Evolutionary conservation across 1,284 basidiomycete genomes (phyloP), one percentile per base, ranked within the genome.

Genomic region (Agroathelia rolfsii): DNA sequence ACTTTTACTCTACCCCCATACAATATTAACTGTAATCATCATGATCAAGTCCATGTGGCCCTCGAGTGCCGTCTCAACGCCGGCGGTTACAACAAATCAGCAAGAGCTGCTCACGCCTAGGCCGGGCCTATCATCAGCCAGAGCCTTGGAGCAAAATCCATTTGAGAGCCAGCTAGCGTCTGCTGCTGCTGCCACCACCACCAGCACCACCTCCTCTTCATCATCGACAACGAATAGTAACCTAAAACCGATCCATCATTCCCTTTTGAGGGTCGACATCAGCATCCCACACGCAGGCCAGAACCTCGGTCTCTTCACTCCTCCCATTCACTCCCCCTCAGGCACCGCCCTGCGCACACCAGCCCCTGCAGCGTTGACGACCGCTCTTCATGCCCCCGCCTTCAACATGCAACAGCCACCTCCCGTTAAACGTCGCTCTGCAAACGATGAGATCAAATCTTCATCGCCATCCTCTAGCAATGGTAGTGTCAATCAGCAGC

Each of bases 301-400:
- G 42, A 50, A 41, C 32, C 51, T 49, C 44, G 56, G 58, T 44
- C 4, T n/a, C 13, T 29, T 53, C 41, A 56, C 52, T 35, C 45
- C 51, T 41, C 52, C 45, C 25, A 19, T 30, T 18, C 30, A 26
- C 11, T 35, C 23, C 46, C 47, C 50, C 35, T 45, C 46, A 9
- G 43, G 53, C 36, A 31, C 52, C 52, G 44, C 61, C 50, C 55
- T 58, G 43, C 50, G 59, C 53, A 48, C 63, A 48, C 46, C 58
- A 43, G 51, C 59, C 54, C 31, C 50, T 40, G 41, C 48, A 41
- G 42, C 47, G 45, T 67, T 68, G 53, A 59, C 64, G 45, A 59
- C 72, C 45, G 72, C 73, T 43, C 67, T 86, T 63, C 73, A 82
- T 80, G 76, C 77, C 25, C 83, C 83, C 52, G 69, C 74, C 48